Conservation (phyloP, 2,329 filamentous ascomycete genomes). For the Ramularia collo-cygni region DNA sequence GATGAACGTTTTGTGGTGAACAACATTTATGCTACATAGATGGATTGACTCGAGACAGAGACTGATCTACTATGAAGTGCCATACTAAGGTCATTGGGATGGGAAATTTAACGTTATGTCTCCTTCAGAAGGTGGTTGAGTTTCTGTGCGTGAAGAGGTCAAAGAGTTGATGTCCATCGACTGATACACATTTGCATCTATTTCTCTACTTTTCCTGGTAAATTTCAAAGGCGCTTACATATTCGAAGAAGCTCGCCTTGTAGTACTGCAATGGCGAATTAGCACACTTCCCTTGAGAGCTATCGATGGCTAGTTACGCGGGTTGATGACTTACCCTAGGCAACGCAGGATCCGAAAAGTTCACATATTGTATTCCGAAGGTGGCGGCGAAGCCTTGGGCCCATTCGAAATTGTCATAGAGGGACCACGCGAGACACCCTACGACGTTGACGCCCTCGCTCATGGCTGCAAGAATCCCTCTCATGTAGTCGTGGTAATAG, state of each 20-base stretch:
- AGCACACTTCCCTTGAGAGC: no score
- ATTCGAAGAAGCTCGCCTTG: conserved; percentile 35
- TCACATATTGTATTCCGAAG: conserved; percentile 36
- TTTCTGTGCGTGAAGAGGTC: no score
- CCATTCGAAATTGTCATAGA: conserved; percentile 36
- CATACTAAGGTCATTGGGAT: no score
- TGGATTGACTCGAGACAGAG: no score
- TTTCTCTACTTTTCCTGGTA: conserved; percentile 15
- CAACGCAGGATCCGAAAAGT: conserved; percentile 31
- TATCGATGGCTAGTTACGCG: no score
- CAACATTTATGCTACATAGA: no score
- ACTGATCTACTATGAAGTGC: no score
- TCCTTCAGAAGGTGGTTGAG: no score
- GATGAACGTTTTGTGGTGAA: neutral
- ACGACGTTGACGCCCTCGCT: conserved; percentile 32
- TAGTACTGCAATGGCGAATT: conserved; percentile 14
- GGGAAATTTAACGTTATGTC: no score
- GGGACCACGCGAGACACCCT: conserved; percentile 32
- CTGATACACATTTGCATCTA: no score
- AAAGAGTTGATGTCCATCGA: no score
- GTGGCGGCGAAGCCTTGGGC: conserved; percentile 25
- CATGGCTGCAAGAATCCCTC: conserved; percentile 30
- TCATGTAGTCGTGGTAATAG: conserved; percentile 32
- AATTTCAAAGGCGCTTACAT: conserved; percentile 30
- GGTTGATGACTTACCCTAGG: conserved; percentile 19